Evolutionary conservation across 1,284 basidiomycete species (phyloP).

Genomic region (Amylostereum chailletii): DNA sequence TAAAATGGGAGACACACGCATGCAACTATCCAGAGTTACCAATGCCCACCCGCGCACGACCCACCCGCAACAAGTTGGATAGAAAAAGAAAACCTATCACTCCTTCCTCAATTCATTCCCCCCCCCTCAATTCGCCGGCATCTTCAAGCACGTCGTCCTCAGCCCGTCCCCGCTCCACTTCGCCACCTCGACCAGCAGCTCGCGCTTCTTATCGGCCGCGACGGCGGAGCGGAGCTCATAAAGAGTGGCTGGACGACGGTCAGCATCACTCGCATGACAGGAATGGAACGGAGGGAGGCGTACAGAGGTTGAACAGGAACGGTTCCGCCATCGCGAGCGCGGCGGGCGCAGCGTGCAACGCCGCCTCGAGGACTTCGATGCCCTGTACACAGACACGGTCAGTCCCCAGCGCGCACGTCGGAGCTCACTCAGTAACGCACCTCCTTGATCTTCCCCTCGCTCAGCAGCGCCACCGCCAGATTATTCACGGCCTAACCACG

Average conservation of each 20-base stretch:
- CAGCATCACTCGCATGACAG: not conserved
- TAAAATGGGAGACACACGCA: no score
- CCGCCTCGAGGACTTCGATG: conserved; percentile 57
- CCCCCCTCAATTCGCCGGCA: conserved; percentile 30
- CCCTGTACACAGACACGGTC: conserved; percentile 30
- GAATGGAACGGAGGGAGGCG: conserved; percentile 17
- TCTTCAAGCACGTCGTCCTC: conserved; percentile 69
- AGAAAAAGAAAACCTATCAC: no score
- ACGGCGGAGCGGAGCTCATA: conserved; percentile 69
- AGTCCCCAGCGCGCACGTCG: not conserved
- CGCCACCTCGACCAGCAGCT: conserved; percentile 63
- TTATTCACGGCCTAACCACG: conserved; percentile 63
- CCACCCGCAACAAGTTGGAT: no score
- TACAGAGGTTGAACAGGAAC: conserved; percentile 75
- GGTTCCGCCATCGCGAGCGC: conserved; percentile 67
- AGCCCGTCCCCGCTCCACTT: conserved; percentile 79
- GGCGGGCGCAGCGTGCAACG: conserved; percentile 53
- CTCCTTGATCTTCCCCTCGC: conserved; percentile 63
- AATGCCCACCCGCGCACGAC: no score
- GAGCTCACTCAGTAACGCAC: conserved; percentile 23
- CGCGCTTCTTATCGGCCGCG: conserved; percentile 64
- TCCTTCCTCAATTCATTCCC: no score
- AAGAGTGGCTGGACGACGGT: conserved; percentile 49
- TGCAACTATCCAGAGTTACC: no score
- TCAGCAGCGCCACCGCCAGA: conserved; percentile 59